phyloP scores from a whole-genome alignment of 768 basidiomycete genomes.

The Coprinopsis sp. region DNA sequence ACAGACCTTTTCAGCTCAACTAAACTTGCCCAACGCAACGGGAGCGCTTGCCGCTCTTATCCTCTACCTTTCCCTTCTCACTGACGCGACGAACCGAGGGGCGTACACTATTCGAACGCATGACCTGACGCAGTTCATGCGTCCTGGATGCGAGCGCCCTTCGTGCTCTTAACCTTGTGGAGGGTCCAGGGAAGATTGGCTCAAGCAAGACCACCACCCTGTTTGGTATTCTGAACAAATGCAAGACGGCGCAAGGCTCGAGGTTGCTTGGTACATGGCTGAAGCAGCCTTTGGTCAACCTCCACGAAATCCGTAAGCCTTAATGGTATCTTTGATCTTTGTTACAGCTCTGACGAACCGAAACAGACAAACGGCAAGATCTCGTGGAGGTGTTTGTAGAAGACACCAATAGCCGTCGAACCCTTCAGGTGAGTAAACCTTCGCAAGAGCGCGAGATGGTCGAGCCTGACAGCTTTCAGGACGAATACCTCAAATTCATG shows the following conservation, averaged over 20 bases:
- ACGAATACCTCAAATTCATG: conserved; percentile 84
- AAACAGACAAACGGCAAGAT: conserved; percentile 74
- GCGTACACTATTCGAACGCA: conserved; percentile 80
- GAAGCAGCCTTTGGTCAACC: conserved; percentile 91
- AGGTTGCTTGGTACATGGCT: conserved; percentile 87
- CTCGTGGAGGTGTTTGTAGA: conserved; percentile 85
- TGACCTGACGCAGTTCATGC: conserved; percentile 93
- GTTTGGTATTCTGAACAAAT: conserved; percentile 87
- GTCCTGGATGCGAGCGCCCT: conserved; percentile 92
- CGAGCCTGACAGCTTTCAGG: conserved; percentile 36
- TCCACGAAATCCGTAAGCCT: conserved; percentile 84
- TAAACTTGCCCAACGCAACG: conserved; percentile 72
- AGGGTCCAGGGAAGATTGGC: conserved; percentile 56
- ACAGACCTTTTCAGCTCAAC: conserved; percentile 51
- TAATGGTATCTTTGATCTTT: background rate
- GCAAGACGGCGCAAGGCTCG: conserved; percentile 94
- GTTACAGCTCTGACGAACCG: background rate
- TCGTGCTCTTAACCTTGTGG: conserved; percentile 81
- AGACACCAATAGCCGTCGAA: conserved; percentile 64
- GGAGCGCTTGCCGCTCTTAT: conserved; percentile 79
- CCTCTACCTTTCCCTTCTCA: conserved; percentile 73
- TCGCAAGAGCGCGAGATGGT: background rate
- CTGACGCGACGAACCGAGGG: conserved; percentile 74
- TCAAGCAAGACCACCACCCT: conserved; percentile 80
- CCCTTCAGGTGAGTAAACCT: conserved; percentile 55